Conservation (phyloP, 176 grass and related monocot genomes). For the Oryza glumipatula region DNA sequence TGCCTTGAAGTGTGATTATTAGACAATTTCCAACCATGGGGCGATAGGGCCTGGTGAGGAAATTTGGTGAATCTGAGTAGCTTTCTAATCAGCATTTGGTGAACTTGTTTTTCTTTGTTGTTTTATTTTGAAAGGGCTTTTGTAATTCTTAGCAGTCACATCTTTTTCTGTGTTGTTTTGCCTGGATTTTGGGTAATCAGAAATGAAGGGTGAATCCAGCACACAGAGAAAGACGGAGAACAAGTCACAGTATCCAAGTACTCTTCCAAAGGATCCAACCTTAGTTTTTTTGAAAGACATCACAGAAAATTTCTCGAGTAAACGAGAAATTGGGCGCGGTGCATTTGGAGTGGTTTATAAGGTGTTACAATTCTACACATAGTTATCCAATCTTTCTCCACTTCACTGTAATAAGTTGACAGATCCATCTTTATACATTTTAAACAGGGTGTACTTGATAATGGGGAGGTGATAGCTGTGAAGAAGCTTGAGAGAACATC, state of each 20-base stretch:
- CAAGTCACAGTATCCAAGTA: not conserved
- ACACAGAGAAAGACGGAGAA: not conserved
- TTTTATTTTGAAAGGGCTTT: not conserved
- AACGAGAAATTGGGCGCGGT: slow-evolving; percentile 22
- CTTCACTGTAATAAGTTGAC: not conserved
- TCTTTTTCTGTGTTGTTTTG: no score
- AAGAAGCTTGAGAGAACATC: slow-evolving; percentile 29
- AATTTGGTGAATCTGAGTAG: no score
- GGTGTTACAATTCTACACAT: not conserved
- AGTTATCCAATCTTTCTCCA: not conserved
- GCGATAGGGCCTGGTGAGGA: no score
- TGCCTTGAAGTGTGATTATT: no score
- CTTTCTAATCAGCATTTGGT: no score
- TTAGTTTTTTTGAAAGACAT: slow-evolving; percentile 9
- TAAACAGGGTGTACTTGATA: slow-evolving; percentile 26
- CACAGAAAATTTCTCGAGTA: slow-evolving; percentile 30
- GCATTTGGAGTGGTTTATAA: slow-evolving; percentile 27
- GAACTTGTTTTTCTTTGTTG: not conserved
- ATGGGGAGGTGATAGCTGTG: slow-evolving; percentile 27
- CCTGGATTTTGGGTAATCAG: not conserved
- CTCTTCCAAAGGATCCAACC: slow-evolving; percentile 13
- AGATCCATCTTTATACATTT: not conserved
- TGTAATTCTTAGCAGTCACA: no score
- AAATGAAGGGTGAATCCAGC: not conserved
- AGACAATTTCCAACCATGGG: no score